phyloP scores from a whole-genome alignment of 768 basidiomycete genomes.

The Boletus tylopilopsis region DNA sequence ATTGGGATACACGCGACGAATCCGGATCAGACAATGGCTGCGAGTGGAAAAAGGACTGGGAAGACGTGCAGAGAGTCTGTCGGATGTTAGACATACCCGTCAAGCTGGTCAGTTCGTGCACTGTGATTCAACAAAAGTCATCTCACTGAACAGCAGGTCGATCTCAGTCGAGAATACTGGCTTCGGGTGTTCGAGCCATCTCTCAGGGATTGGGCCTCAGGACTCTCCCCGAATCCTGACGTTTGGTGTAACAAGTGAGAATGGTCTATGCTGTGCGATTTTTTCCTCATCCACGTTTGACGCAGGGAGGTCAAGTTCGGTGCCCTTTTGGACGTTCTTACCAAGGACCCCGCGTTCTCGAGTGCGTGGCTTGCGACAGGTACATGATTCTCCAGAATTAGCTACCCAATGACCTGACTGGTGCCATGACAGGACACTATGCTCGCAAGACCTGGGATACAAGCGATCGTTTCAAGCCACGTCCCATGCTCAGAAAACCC shows the following conservation, averaged over 20 bases:
- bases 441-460: slow-evolving; percentile 62
- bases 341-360: slow-evolving; percentile 26
- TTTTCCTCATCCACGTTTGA: background rate
- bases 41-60: slow-evolving; percentile 96
- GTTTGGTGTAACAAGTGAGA: slow-evolving; percentile 82
- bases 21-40: slow-evolving; percentile 76
- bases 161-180: slow-evolving; percentile 92
- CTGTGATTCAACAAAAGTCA: background rate
- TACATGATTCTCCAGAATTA: slow-evolving; percentile 22
- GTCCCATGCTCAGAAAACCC: slow-evolving; percentile 53
- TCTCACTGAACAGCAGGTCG: slow-evolving; percentile 48
- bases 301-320: slow-evolving; percentile 89
- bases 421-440: slow-evolving; percentile 66
- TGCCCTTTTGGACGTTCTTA: slow-evolving; percentile 66
- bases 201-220: slow-evolving; percentile 69
- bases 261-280: too few species aligned
- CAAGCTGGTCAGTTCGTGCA: slow-evolving; percentile 47
- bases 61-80: slow-evolving; percentile 83
- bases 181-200: slow-evolving; percentile 86
- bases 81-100: slow-evolving; percentile 68
- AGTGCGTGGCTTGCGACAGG: slow-evolving; percentile 80
- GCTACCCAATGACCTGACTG: slow-evolving; percentile 1
- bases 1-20: slow-evolving; percentile 91
- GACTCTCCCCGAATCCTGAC: slow-evolving; percentile 89
- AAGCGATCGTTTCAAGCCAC: slow-evolving; percentile 13